Conservation (phyloP, 164 flowering plant genomes). For the Cinnamomum micranthum region DNA sequence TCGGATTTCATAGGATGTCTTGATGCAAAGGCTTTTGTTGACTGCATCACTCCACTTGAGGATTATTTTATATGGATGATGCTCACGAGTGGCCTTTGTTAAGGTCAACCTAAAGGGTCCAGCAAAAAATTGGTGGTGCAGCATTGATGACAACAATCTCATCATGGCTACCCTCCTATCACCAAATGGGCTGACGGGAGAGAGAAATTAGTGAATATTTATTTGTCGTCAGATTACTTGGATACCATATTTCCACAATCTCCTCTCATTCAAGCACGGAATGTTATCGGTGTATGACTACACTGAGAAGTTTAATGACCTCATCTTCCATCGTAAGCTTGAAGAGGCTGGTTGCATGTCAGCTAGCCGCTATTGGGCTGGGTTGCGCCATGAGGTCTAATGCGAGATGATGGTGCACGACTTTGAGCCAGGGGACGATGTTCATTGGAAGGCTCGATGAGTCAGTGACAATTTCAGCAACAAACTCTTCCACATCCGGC, state of each 20-base stretch:
- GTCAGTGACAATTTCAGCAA: neutral
- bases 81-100: conserved; percentile 1
- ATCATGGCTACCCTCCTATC: neutral
- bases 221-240: neutral
- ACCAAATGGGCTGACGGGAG: neutral
- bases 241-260: neutral
- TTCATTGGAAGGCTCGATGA: neutral
- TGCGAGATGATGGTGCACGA: neutral
- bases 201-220: neutral
- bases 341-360: neutral
- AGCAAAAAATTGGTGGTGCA: neutral
- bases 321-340: neutral
- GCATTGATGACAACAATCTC: neutral
- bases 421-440: neutral
- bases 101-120: neutral
- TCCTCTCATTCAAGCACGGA: neutral
- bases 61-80: neutral
- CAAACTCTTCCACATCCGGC: neutral
- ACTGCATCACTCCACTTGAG: neutral
- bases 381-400: neutral
- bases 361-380: neutral
- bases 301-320: neutral
- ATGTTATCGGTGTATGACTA: neutral
- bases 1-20: neutral
- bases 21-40: conserved; percentile 1